These are phyloP conservation scores for Pyrenophora teres DNA, from an alignment of 2,329 filamentous ascomycete species.

Conservation along the genomic window DNA sequence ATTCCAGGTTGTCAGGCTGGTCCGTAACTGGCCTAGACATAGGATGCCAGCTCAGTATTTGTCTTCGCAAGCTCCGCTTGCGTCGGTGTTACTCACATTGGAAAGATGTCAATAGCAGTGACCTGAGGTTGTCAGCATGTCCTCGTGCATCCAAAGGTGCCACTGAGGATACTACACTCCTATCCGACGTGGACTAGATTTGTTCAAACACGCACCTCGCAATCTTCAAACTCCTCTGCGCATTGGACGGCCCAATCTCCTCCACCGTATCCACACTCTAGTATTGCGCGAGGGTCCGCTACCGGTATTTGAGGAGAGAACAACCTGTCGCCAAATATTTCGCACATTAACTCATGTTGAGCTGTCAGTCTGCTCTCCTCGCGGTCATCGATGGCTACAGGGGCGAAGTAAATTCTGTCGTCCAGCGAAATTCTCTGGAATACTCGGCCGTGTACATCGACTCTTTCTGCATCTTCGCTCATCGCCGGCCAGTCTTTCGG, in stretches of 20 bases:
- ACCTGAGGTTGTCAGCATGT: conserved; percentile 37
- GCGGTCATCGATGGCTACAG: conserved; percentile 42
- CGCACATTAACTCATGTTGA: conserved; percentile 42
- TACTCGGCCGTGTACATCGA: conserved; percentile 44
- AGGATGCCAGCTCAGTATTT: neutral
- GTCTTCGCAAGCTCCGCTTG: neutral
- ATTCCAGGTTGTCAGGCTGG: conserved; percentile 45
- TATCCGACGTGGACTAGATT: neutral
- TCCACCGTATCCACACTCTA: conserved; percentile 49
- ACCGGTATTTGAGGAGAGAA: conserved; percentile 37
- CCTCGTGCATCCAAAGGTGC: neutral
- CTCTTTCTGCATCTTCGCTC: conserved; percentile 27
- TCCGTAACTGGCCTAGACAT: conserved; percentile 31
- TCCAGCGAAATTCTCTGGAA: conserved; percentile 48
- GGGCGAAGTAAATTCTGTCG: conserved; percentile 46
- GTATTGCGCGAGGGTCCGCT: conserved; percentile 35
- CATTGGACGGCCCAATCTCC: conserved; percentile 46
- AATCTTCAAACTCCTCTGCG: conserved; percentile 45
- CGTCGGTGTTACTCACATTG: conserved; percentile 18
- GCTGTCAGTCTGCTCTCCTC: conserved; percentile 45
- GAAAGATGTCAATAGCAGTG: conserved; percentile 47
- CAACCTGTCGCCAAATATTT: conserved; percentile 36
- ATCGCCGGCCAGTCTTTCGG: conserved; percentile 8
- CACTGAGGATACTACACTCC: neutral
- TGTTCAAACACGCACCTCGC: conserved; percentile 39